A percentile compares a stretch with the other conserved stretches of the same genome.
Conservation (phyloP, 495 filamentous ascomycete species). For the Aspergillus avenaceus region DNA sequence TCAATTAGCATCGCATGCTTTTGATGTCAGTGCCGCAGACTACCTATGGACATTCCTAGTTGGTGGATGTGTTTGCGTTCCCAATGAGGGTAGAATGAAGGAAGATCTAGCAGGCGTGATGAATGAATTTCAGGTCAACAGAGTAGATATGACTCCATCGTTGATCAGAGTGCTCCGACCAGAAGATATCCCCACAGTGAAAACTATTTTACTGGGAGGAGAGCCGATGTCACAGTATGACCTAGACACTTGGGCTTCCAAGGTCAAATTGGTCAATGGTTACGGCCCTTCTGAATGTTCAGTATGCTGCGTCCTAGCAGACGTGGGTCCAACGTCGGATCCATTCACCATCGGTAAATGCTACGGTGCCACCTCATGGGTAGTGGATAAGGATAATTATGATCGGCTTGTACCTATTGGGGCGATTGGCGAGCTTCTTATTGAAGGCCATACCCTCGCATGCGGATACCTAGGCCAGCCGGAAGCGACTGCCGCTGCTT, state of each 20-base stretch:
- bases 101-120: conserved; percentile 23
- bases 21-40: background rate
- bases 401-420: background rate
- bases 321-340: background rate
- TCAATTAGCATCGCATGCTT: background rate
- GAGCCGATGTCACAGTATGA: conserved; percentile 3
- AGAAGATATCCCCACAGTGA: conserved; percentile 15
- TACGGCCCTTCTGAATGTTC: conserved; percentile 22
- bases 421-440: background rate
- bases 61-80: background rate
- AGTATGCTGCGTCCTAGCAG: background rate
- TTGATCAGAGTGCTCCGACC: conserved; percentile 29
- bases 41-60: background rate
- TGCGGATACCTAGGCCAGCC: background rate
- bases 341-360: background rate
- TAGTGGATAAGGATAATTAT: background rate
- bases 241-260: conserved; percentile 4
- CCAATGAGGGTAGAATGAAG: conserved; percentile 21
- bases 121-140: conserved; percentile 20
- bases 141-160: conserved; percentile 37
- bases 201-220: conserved; percentile 6
- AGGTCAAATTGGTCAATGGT: conserved; percentile 13
- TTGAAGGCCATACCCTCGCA: background rate
- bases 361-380: background rate
- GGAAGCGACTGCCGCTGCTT: background rate